Evolutionary conservation across 139 green algal genomes (phyloP), one percentile per base, ranked within the genome.

Genomic region (Chlorella sorokiniana): DNA sequence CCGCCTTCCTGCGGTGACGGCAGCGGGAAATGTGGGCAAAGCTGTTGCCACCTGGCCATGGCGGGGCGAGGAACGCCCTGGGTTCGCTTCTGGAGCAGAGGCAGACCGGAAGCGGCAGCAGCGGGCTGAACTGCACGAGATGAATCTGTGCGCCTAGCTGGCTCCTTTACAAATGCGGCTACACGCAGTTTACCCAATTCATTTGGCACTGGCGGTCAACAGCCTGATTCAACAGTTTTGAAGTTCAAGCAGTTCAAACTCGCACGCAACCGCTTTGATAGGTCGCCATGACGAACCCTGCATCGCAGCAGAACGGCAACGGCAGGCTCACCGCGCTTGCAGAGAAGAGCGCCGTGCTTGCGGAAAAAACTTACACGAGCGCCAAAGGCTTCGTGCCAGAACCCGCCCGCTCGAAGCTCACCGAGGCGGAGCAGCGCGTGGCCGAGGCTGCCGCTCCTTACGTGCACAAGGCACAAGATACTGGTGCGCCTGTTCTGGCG

Each of bases 1-100:
- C 89, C 0, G 86, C 83, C 3, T 64, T 82, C 7, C 94, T 97
- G 71, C 69, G 4, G 16, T 76, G n/a, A 54, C 9, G 31, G 22
- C 27, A 38, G 27, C 11, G 48, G 11, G 14, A 59, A 25, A 59
- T 59, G 14, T n/a, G n/a, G n/a, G n/a, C n/a, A n/a, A n/a, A n/a
- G n/a, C n/a, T n/a, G n/a, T n/a, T n/a, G n/a, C n/a, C n/a, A n/a
- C n/a, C n/a, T n/a, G n/a, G n/a, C n/a, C n/a, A n/a, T n/a, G n/a
- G n/a, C n/a, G n/a, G n/a, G n/a, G n/a, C n/a, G n/a, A n/a, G n/a
- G n/a, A n/a, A n/a, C n/a, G n/a, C n/a, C n/a, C n/a, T n/a, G n/a
- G n/a, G n/a, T n/a, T n/a, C n/a, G n/a, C n/a, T n/a, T n/a, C n/a
- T n/a, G n/a, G n/a, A n/a, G n/a, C n/a, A n/a, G n/a, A n/a, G n/a